These are phyloP conservation scores for Colletotrichum sp. DNA, from an alignment of 2,329 filamentous ascomycete species.

Conservation along the genomic window DNA sequence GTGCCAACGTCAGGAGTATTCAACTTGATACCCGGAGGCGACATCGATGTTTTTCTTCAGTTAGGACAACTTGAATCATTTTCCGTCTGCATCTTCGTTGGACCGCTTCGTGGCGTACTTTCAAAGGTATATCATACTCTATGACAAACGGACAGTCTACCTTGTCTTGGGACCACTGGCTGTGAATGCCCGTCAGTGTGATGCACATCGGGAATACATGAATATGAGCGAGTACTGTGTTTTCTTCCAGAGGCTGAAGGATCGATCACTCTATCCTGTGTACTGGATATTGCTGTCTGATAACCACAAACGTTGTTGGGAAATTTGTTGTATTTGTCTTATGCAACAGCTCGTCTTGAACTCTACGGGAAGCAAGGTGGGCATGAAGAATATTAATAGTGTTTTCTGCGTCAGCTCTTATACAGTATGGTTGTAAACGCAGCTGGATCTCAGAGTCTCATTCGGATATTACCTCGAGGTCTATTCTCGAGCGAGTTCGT, in stretches of 20 bases:
- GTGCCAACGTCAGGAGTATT: constrained; percentile 8
- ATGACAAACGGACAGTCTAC: not conserved
- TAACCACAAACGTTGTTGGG: not conserved
- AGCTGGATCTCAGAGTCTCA: not conserved
- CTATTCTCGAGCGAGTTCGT: not conserved
- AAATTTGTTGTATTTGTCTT: not conserved
- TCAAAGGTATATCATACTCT: not conserved
- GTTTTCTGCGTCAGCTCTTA: not conserved
- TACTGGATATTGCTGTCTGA: not conserved
- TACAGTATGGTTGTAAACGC: not conserved
- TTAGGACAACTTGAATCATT: constrained; percentile 5
- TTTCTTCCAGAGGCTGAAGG: not conserved
- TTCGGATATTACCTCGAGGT: not conserved
- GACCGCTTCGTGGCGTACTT: not conserved
- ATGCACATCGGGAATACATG: not conserved
- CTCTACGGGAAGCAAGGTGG: not conserved
- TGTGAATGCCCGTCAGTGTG: not conserved
- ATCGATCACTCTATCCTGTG: not conserved
- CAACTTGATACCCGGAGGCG: constrained; percentile 20
- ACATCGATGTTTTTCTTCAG: constrained; percentile 14
- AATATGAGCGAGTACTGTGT: not conserved
- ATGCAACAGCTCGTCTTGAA: not conserved
- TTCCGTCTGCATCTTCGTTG: not conserved
- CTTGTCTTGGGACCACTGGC: not conserved
- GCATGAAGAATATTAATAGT: not conserved